Percentiles rank a stretch among this genome's conserved stretches.
phyloP scores from a whole-genome alignment of 352 stramenopile species.

The Pythium apleroticum region DNA sequence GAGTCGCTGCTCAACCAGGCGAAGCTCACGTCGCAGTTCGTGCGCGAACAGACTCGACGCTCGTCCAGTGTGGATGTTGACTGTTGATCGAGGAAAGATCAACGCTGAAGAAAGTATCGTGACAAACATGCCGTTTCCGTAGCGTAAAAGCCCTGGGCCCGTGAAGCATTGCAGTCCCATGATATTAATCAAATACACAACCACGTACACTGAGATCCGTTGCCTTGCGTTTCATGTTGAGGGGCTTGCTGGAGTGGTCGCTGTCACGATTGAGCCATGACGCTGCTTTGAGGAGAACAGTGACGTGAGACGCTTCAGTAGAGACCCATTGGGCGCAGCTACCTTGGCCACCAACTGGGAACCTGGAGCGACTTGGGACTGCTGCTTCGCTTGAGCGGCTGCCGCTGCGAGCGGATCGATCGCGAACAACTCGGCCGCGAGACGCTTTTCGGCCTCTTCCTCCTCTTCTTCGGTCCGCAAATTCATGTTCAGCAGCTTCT shows the following conservation, averaged over 20 bases:
- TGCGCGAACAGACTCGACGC: constrained; percentile 20
- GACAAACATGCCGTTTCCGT: not conserved
- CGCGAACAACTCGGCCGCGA: constrained; percentile 21
- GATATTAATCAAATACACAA: not conserved
- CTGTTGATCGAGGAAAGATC: not conserved
- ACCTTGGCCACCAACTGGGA: not conserved
- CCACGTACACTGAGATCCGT: not conserved
- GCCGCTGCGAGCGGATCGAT: constrained; percentile 26
- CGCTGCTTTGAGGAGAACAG: not conserved
- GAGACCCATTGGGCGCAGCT: not conserved
- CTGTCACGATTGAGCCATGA: not conserved
- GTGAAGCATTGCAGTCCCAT: not conserved
- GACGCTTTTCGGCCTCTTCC: constrained; percentile 20
- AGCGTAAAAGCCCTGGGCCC: not conserved
- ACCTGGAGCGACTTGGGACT: not conserved
- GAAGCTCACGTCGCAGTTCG: constrained; percentile 57
- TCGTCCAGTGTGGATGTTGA: constrained; percentile 14
- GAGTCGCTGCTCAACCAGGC: constrained; percentile 69
- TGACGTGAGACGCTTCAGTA: constrained; percentile 5
- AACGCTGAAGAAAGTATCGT: not conserved
- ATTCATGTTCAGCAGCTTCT: constrained; percentile 27
- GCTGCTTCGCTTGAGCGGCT: constrained; percentile 4
- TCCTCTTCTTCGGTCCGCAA: constrained; percentile 37
- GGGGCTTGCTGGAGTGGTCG: not conserved
- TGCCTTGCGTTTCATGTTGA: not conserved